Base-by-base conservation (phyloP, 2,329 filamentous ascomycete genomes). In the Mollisiaceae sp. region DNA sequence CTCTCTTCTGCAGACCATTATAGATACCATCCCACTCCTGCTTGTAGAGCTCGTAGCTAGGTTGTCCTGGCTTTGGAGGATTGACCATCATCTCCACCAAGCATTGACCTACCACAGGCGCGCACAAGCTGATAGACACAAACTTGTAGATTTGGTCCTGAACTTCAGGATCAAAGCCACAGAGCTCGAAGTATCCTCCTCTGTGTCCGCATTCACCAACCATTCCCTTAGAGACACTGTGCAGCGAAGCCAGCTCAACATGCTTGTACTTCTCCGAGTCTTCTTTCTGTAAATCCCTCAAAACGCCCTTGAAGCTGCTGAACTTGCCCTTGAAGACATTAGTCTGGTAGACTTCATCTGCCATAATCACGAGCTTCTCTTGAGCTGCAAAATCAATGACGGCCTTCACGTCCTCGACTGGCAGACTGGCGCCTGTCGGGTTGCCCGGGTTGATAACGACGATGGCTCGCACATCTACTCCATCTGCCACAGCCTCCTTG, bases 371-470 rank as follows among this genome's bases (percentile, higher is more conserved):
- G 32, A 99, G 85, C 73, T 90, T 88, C 83, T 97, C 88, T 78
- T 94, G 85, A 35, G 89, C 89, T 45, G 95, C 94, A 69, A 97
- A 91, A 70, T 95, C 88, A 71, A 98, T 85, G n/a, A 98, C 92
- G 60, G 86, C 85, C 75, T 90, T 88, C 78, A 99, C 89, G 75
- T 97, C 93, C 22, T 88, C 85, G 70, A 91, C 86, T 41, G 89
- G 83, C 20, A 99, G 86, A 61, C 90, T 95, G 59, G 93, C 93
- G 71, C 95, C 95, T 2, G 95, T 99, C 3, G 95, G 95, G 82
- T 99, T 99, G 66, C 95, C 95, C 0, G 95, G 95, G 85, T 99
- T 99, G 83, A 99, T 99, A 74, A 99, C 90, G 71, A 95, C 94
- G 72, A 99, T 93, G 72, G 92, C 92, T 74, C 94, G 92, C 62